Conservation (phyloP, 208 protist species). For the Wallacemonas collosoma region DNA sequence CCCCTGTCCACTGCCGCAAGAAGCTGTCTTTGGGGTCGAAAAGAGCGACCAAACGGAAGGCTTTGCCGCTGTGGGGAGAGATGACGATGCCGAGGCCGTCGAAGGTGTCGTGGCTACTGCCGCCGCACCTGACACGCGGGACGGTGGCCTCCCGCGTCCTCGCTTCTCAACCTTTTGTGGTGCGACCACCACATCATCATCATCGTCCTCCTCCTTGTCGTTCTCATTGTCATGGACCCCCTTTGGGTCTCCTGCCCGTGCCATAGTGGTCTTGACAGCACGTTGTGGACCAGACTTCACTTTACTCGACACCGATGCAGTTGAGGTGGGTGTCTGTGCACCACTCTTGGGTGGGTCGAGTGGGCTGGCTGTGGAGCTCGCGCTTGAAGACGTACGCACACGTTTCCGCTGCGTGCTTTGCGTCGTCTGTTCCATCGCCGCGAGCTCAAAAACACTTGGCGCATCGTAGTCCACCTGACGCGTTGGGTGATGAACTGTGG, state of each 20-base stretch:
- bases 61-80: neutral
- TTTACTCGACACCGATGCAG: no score
- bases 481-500: slow-evolving; percentile 35
- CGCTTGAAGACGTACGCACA: no score
- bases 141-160: neutral
- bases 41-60: neutral
- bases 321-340: no score
- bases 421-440: slow-evolving; percentile 1
- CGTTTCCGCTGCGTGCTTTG: neutral
- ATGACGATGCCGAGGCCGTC: neutral
- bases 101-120: neutral
- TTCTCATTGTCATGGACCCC: neutral
- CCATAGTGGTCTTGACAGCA: no score
- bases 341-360: no score
- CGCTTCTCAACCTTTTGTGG: neutral
- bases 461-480: slow-evolving; percentile 22
- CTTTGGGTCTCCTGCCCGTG: no score
- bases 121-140: neutral
- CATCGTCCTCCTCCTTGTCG: neutral
- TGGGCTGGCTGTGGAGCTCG: no score
- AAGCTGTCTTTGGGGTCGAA: neutral
- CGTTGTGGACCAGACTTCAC: no score
- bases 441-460: slow-evolving; percentile 7
- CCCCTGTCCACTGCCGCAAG: neutral
- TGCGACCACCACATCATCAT: slow-evolving; percentile 2